phyloP scores from a whole-genome alignment of 306 rosid genomes.

The Quercus cerris region DNA sequence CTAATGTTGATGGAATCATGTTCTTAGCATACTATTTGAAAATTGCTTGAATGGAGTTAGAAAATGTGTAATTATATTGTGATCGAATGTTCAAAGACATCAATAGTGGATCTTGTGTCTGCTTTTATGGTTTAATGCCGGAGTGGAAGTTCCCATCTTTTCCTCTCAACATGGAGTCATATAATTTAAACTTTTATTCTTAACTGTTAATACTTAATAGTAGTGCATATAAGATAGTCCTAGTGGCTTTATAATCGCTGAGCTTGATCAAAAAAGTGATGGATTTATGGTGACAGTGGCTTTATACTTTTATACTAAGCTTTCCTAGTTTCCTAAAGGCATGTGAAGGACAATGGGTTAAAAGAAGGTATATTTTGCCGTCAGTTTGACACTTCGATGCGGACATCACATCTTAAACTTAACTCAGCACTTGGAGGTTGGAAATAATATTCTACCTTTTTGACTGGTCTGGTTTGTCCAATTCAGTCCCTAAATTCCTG shows the following conservation, averaged over 20 bases:
- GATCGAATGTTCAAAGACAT: neutral
- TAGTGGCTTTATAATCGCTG: too few relatives aligned
- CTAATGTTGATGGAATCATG: neutral
- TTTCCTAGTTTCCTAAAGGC: neutral
- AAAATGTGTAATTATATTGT: neutral
- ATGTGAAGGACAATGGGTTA: neutral
- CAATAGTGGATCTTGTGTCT: neutral
- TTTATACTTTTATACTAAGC: too few relatives aligned
- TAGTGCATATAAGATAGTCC: too few relatives aligned
- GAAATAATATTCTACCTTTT: too few relatives aligned
- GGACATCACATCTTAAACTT: neutral
- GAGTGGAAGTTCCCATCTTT: neutral
- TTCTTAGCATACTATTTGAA: neutral
- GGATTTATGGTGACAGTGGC: too few relatives aligned
- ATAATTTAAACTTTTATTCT: too few relatives aligned
- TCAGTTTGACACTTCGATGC: neutral
- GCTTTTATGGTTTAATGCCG: neutral
- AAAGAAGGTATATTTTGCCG: neutral
- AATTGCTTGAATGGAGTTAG: neutral
- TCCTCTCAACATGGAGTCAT: neutral
- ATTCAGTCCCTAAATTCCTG: too few relatives aligned
- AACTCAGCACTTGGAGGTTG: neutral
- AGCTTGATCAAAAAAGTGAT: too few relatives aligned
- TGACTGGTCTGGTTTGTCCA: too few relatives aligned
- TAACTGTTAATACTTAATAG: too few relatives aligned